These are phyloP conservation scores for Henckelia pumila DNA, from an alignment of 257 asterid genomes.

Conservation along the genomic window DNA sequence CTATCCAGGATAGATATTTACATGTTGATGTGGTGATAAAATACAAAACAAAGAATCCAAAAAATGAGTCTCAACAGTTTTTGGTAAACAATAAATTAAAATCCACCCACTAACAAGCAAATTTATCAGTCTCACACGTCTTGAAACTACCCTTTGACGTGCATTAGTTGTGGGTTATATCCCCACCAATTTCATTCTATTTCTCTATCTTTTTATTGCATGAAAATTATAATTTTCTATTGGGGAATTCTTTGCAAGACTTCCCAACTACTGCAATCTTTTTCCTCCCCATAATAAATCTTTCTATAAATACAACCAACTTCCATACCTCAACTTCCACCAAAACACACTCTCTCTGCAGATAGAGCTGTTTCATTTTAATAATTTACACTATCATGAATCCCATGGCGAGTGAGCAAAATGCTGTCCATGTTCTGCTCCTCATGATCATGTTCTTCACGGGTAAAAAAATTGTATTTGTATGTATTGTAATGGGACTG, in stretches of 20 bases:
- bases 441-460: constrained; percentile 22
- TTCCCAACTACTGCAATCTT: background rate
- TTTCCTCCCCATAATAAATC: background rate
- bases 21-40: too few relatives aligned
- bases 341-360: background rate
- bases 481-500: background rate
- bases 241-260: background rate
- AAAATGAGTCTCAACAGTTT: too few relatives aligned
- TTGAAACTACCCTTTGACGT: background rate
- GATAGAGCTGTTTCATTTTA: background rate
- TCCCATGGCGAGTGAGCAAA: constrained; percentile 27
- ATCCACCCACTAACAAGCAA: too few relatives aligned
- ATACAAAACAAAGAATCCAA: too few relatives aligned
- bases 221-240: too few relatives aligned
- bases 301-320: background rate
- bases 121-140: too few relatives aligned
- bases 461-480: too few relatives aligned
- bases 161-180: background rate
- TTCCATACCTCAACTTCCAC: background rate
- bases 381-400: background rate
- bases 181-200: background rate
- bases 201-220: too few relatives aligned
- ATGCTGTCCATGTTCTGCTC: constrained; percentile 13
- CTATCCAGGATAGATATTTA: too few relatives aligned
- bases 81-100: too few relatives aligned